phyloP scores from a whole-genome alignment of 2,329 filamentous ascomycete species.

The Neonectria sp. region DNA sequence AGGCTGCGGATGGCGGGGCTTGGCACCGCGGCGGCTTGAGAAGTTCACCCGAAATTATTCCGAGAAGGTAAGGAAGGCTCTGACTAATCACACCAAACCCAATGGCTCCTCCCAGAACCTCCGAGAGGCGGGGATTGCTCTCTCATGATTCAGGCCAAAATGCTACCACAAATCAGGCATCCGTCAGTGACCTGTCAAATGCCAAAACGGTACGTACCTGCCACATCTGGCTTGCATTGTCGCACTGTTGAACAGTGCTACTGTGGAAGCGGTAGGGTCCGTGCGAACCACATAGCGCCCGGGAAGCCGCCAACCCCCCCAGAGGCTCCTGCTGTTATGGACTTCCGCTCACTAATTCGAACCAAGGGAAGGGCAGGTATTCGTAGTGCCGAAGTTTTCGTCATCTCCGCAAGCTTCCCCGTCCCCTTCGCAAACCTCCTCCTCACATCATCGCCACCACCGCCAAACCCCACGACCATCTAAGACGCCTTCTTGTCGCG shows the following conservation, averaged over 20 bases:
- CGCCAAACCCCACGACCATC: constrained; percentile 5
- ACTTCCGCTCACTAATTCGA: constrained; percentile 20
- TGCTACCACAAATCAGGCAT: constrained; percentile 28
- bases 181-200: constrained; percentile 14
- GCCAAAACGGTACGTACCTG: constrained; percentile 12
- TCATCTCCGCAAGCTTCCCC: constrained; percentile 23
- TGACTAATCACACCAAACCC: not conserved
- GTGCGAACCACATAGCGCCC: not conserved
- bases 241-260: constrained; percentile 1
- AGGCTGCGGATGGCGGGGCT: constrained; percentile 9
- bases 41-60: constrained; percentile 7
- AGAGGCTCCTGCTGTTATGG: constrained; percentile 18
- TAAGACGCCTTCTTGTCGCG: not conserved
- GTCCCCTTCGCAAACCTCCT: constrained; percentile 33
- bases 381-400: constrained; percentile 25
- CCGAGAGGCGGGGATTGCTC: constrained; percentile 8
- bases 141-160: constrained; percentile 27
- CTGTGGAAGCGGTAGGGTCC: not conserved
- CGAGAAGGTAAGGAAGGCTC: not conserved
- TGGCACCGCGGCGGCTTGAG: not conserved
- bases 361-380: constrained; percentile 17
- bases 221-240: constrained; percentile 9
- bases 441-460: constrained; percentile 44
- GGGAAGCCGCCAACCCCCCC: constrained; percentile 4
- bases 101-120: constrained; percentile 9